Evolutionary conservation across 371 early-diverging fungal genomes (phyloP).

Genomic region (Batkoa obscura): DNA sequence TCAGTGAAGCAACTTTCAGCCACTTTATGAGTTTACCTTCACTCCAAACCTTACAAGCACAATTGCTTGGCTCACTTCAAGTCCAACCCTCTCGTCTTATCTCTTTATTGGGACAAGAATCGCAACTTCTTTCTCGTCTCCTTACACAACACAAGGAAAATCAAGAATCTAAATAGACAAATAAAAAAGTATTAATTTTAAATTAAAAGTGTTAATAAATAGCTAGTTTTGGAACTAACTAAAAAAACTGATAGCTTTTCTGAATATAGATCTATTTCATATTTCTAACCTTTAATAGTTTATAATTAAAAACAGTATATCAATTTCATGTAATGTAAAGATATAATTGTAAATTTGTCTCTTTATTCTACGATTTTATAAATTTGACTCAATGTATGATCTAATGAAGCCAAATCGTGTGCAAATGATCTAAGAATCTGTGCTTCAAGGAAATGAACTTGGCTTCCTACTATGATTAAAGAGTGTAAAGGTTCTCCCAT

Average conservation of each 20-base stretch:
- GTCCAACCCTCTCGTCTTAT: not conserved
- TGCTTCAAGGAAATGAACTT: slow-evolving; percentile 88
- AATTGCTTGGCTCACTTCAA: not conserved
- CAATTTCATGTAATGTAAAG: too few relatives aligned
- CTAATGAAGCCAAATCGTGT: slow-evolving; percentile 20
- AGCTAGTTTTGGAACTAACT: too few relatives aligned
- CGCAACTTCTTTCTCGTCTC: not conserved
- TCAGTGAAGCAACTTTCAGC: not conserved
- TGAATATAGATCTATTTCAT: too few relatives aligned
- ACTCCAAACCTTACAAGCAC: not conserved
- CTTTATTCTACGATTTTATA: too few relatives aligned
- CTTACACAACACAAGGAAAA: not conserved
- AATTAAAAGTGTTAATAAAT: too few relatives aligned
- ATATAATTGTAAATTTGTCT: too few relatives aligned
- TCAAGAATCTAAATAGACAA: not conserved
- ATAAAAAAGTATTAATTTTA: too few relatives aligned
- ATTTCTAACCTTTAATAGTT: too few relatives aligned
- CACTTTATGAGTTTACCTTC: not conserved
- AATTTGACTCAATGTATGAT: too few relatives aligned
- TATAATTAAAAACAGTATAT: too few relatives aligned
- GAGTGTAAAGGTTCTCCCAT: slow-evolving; percentile 97
- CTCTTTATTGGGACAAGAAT: not conserved
- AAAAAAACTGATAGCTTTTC: too few relatives aligned
- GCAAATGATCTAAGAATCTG: slow-evolving; percentile 65
- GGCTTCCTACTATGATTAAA: slow-evolving; percentile 72